Evolutionary conservation across 371 early-diverging fungal species (phyloP), one percentile per base, ranked within the genome.

Genomic region (Lichtheimia corymbifera): DNA sequence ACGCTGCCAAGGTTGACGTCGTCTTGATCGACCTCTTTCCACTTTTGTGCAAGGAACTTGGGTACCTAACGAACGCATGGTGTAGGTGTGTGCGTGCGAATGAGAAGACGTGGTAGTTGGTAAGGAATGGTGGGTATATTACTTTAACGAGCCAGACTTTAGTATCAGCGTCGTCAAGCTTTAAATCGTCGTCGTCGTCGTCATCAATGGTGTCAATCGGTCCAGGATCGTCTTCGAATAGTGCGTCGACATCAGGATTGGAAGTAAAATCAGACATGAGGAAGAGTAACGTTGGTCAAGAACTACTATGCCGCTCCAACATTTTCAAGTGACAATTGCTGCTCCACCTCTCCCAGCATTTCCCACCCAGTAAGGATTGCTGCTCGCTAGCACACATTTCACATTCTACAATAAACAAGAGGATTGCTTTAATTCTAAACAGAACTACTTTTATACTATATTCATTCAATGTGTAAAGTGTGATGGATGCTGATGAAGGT

Each of bases 61-160:
- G 97, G 97, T 11, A 87, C 76, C 87, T 84, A 49, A 11, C 47
- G 30, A 13, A 27, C 7, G 28, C 22, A 35, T 35, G 35, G 35
- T 11, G 35, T 35, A 0, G 9, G 35, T 11, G 35, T 35, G 35
- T 11, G 11, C 9, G 11, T 35, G 35, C 2, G 11, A 35, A 35
- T 35, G 35, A 35, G 35, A 28, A 28, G 28, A 28, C 28, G 28
- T 35, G 5, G 35, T 2, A 35, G 35, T 35, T 35, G 35, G 28
- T 1, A 1, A 22, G 22, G 22, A 22, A 22, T 22, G 22, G 22
- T 22, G 22, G 22, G 22, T 22, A 2, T 28, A 28, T 28, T 72
- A 95, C 92, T 72, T 95, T 96, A 44, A 94, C 95, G 11, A 95
- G 85, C 95, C 95, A 95, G 20, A 92, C 91, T 69, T 91, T 88